Evolutionary conservation across 2,329 filamentous ascomycete genomes (phyloP), one percentile per base, ranked within the genome.

Genomic region (Aspergillus novofumigatus): DNA sequence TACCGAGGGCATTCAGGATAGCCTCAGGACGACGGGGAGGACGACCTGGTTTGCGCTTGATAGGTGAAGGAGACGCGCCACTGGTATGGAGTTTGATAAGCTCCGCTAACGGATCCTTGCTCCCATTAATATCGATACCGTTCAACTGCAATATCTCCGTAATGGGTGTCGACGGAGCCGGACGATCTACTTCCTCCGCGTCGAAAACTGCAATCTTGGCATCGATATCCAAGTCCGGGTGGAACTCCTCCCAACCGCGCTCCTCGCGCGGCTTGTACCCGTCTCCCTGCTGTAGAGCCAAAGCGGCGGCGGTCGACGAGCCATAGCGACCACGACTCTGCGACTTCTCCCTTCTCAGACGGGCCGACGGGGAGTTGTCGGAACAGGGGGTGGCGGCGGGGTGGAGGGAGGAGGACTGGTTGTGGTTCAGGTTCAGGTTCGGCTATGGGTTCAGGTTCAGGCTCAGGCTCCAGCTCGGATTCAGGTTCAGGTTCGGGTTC

Each of bases 251-350:
- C 92, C 93, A 99, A 53, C 91, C 91, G 61, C 93, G 87, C 78
- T 99, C 94, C 76, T 99, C 94, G 69, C 94, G 84, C 32, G 94
- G 94, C 73, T 99, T 99, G 77, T 97, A 97, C 52, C 93, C 92
- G 78, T 97, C 94, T 67, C 87, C 92, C 70, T 96, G 92, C 65
- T 91, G 90, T 58, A 94, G 89, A 5, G 91, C 92, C 52, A 92
- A 91, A 25, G 92, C 90, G 28, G 92, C 92, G 11, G 93, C 91
- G n/a, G 88, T 77, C 29, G 85, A 91, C 49, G 90, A 93, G 66
- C 88, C 91, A 75, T 90, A 95, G 63, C 90, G 84, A 72, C 90
- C 89, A 66, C 81, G 80, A 51, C 66, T 72, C 59, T 74, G 72
- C 53, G 69, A 75, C 62, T 74, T 77, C 41, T 77, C 76, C 58